phyloP scores from a whole-genome alignment of 1,284 basidiomycete species.

The Ganoderma multipileum region DNA sequence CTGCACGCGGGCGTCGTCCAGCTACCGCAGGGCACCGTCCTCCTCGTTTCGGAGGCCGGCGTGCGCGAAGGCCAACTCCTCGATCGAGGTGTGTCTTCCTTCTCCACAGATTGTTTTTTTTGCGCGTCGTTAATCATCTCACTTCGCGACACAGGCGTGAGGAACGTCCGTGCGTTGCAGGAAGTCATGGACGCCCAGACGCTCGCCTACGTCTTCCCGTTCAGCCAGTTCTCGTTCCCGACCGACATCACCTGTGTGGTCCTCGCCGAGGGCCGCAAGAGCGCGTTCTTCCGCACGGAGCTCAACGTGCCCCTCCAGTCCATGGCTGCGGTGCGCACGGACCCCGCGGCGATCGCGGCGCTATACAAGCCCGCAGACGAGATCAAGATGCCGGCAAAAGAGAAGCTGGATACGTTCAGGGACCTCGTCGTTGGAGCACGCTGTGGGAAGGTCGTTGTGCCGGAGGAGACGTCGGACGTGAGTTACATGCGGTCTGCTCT shows the following conservation, averaged over 20 bases:
- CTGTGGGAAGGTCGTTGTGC: slow-evolving; percentile 55
- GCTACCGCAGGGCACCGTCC: slow-evolving; percentile 65
- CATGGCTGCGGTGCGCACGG: slow-evolving; percentile 33
- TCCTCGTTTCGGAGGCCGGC: slow-evolving; percentile 73
- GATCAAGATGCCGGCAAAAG: slow-evolving; percentile 51
- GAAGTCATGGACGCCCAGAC: slow-evolving; percentile 73
- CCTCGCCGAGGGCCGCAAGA: slow-evolving; percentile 70
- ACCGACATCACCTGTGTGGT: slow-evolving; percentile 77
- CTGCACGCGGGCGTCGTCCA: slow-evolving; percentile 81
- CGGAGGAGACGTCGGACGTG: slow-evolving; percentile 62
- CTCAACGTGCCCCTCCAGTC: slow-evolving; percentile 55
- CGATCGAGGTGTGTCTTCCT: slow-evolving; percentile 56
- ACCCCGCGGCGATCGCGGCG: slow-evolving; percentile 23
- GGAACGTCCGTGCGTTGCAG: slow-evolving; percentile 75
- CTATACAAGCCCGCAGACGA: slow-evolving; percentile 56
- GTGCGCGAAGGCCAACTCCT: slow-evolving; percentile 72
- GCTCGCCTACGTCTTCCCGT: slow-evolving; percentile 84
- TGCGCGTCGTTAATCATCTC: not conserved
- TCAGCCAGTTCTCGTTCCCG: slow-evolving; percentile 75
- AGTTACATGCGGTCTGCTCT: not conserved
- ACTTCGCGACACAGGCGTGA: slow-evolving; percentile 53
- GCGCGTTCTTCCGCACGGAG: slow-evolving; percentile 72
- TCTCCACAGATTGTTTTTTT: not conserved
- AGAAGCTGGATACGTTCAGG: slow-evolving; percentile 60
- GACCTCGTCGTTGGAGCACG: slow-evolving; percentile 58